Evolutionary conservation across 306 rosid genomes (phyloP).

Genomic region (peach (Prunus persica)): DNA sequence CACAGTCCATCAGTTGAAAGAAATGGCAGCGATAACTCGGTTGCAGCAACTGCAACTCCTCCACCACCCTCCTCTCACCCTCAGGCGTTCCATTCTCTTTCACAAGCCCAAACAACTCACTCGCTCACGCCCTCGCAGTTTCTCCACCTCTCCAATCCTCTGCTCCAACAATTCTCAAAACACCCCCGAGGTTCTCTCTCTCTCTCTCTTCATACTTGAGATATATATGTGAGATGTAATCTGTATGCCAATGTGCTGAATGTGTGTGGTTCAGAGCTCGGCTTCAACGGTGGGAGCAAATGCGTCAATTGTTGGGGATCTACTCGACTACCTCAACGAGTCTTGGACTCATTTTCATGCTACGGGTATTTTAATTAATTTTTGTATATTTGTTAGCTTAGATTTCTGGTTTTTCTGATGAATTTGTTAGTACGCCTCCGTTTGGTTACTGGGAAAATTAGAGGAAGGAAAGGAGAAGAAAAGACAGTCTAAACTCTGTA

Average conservation of each 20-base stretch:
- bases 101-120: constrained; percentile 14
- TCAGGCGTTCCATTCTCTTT: constrained; percentile 31
- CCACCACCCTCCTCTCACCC: constrained; percentile 27
- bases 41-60: constrained; percentile 39
- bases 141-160: constrained; percentile 37
- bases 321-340: constrained; percentile 81
- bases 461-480: background rate
- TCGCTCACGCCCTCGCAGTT: constrained; percentile 20
- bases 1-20: too few relatives aligned
- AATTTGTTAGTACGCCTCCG: background rate
- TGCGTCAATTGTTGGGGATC: constrained; percentile 63
- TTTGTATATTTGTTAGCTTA: background rate
- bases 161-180: constrained; percentile 45
- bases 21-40: constrained; percentile 50
- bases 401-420: background rate
- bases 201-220: background rate
- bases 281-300: constrained; percentile 30
- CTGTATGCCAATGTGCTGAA: background rate
- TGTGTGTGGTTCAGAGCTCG: constrained; percentile 36
- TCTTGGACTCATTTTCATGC: constrained; percentile 99
- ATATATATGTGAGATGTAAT: background rate
- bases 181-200: constrained; percentile 33
- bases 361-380: constrained; percentile 46
- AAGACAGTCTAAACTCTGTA: background rate
- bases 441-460: constrained; percentile 1